Evolutionary conservation across 1,284 basidiomycete genomes (phyloP), one percentile per base, ranked within the genome.

Genomic region (Trametes versicolor): DNA sequence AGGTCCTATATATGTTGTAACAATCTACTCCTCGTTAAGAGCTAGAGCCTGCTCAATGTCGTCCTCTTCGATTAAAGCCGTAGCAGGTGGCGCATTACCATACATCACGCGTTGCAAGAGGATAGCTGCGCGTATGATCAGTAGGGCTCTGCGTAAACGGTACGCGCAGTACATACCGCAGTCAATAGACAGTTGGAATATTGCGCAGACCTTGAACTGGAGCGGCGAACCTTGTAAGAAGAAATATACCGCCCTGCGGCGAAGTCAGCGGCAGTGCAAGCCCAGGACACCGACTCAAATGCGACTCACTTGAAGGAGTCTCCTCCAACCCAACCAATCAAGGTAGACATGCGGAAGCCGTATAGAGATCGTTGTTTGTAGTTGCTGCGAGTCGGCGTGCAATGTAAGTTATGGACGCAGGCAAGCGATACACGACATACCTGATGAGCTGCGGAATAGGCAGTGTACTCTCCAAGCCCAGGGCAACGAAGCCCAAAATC

Each of bases 381-480:
- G 72, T 91, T 94, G 72, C 90, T 95, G 70, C 53, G 43, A 43
- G 19, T n/a, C n/a, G 12, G 29, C 10, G 5, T 25, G 9, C 29
- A 2, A n/a, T 2, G 5, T 1, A 10, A n/a, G 34, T 12, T n/a
- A 29, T 34, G 17, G 8, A 9, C 19, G n/a, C 10, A 27, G 23
- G 17, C 19, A 9, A 15, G 15, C 45, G 23, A 34, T 4, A 5
- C 9, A 4, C 25, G 41, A 23, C 41, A 21, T 67, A 89, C 91
- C 89, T 93, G 62, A 92, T 82, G 34, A 95, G 79, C 73, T 94
- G 93, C 1, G 93, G 92, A 61, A 94, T 85, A 8, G 92, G 93
- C n/a, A 95, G 77, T 2, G 91, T 93, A 69, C 92, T 94, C 76
- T 95, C 92, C 29, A 95, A 78, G 19, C 92, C 93, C 25, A 95